Conservation (phyloP, 2,329 filamentous ascomycete genomes). For the Hirsutella thompsonii region DNA sequence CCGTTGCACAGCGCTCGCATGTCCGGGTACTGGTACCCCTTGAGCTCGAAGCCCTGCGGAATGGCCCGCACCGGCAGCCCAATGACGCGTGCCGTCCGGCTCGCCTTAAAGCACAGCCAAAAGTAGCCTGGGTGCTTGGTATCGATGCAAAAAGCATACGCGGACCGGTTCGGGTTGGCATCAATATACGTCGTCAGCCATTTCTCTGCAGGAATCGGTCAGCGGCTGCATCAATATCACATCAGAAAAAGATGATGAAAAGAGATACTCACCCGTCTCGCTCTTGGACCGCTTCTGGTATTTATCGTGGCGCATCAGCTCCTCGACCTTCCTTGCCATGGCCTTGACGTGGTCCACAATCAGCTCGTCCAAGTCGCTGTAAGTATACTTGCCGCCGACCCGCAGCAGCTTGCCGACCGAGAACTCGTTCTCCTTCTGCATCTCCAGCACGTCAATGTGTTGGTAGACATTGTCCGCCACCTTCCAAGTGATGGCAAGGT, state of each 20-base stretch:
- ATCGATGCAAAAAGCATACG: constrained; percentile 94
- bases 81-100: constrained; percentile 56
- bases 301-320: constrained; percentile 90
- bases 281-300: constrained; percentile 71
- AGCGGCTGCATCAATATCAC: constrained; percentile 5
- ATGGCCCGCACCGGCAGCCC: constrained; percentile 83
- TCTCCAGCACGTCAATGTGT: constrained; percentile 91
- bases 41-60: constrained; percentile 84
- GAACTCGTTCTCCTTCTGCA: constrained; percentile 96
- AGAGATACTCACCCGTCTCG: constrained; percentile 65
- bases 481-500: constrained; percentile 96
- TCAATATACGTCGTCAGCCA: constrained; percentile 95
- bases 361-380: constrained; percentile 91
- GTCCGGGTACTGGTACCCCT: constrained; percentile 81
- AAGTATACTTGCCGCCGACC: constrained; percentile 79
- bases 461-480: constrained; percentile 93
- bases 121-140: constrained; percentile 89
- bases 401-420: constrained; percentile 77
- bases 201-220: constrained; percentile 51
- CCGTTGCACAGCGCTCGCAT: constrained; percentile 94
- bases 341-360: constrained; percentile 96
- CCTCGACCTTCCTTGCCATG: constrained; percentile 95
- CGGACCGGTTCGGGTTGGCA: constrained; percentile 85
- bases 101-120: constrained; percentile 91
- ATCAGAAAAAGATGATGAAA: neutral